Base-by-base conservation (phyloP, 768 basidiomycete species). In the Macrocybe gigantea region DNA sequence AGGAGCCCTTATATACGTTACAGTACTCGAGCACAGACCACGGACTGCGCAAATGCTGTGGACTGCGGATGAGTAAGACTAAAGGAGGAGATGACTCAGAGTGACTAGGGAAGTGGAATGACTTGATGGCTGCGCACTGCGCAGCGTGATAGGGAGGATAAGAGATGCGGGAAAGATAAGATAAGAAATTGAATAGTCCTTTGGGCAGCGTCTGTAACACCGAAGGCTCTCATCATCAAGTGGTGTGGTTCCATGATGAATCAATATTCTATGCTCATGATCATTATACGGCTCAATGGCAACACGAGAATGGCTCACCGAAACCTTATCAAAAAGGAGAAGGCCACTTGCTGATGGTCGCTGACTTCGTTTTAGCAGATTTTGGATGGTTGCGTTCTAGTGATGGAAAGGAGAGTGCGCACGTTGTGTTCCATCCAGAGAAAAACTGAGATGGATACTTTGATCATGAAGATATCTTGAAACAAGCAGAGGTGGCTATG, bases 221-320 rank as follows among this genome's bases (percentile, higher is more conserved):
- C 22, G 5, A 13, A 15, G 29, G n/a, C n/a, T n/a, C n/a, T n/a
- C 29, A 22, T 2, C 47, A n/a, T 11, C 40, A 57, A 14, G 55
- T 62, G 5, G 46, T 58, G 5, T 62, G 58, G 60, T 54, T 43
- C 36, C 61, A 66, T 49, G 58, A 66, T 49, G 63, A 69, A 50
- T 65, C 63, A n/a, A 67, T 54, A 6, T 70, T 67, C 50, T 66
- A 67, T 56, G 66, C 59, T 33, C 55, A 70, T 56, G 66, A 69
- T 50, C 51, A 56, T 0, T 41, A 51, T 0, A 54, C 53, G 11
- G 30, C 49, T 8, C 32, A 38, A 5, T 70, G 65, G 64, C 47
- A 56, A 8, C 53, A 64, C 31, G 44, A 59, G n/a, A 29, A 41
- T 36, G 51, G 33, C 41, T 49, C 39, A 8, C 45, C 50, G 29